A percentile compares a stretch with the other conserved stretches of the same genome.
Evolutionary conservation across 176 grass and related monocot genomes (phyloP).

Genomic region (Oryza brachyantha): DNA sequence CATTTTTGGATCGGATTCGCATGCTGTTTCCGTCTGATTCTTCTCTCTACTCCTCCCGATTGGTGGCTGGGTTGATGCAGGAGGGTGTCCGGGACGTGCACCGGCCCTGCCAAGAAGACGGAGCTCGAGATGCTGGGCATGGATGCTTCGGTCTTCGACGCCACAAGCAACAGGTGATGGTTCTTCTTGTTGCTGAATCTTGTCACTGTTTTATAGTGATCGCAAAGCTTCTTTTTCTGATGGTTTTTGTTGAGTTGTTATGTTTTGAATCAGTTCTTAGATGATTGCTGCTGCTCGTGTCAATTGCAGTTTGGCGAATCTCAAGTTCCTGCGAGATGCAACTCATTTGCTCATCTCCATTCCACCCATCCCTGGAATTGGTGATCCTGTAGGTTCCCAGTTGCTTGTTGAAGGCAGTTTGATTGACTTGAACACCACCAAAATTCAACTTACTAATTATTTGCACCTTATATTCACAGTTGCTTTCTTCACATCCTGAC

Average conservation of each 20-base stretch:
- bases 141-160: conserved; percentile 61
- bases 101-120: conserved; percentile 43
- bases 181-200: not conserved
- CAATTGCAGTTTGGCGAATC: conserved; percentile 38
- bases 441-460: not conserved
- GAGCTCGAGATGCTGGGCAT: conserved; percentile 62
- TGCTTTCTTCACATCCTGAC: conserved; percentile 47
- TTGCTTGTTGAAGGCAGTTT: not conserved
- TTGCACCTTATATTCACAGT: conserved; percentile 42
- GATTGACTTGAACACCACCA: not conserved
- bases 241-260: no score
- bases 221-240: no score
- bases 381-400: conserved; percentile 66
- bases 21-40: not conserved
- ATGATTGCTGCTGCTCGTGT: not conserved
- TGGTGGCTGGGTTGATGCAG: conserved; percentile 24
- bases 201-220: no score
- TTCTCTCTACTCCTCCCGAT: not conserved
- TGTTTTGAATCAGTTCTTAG: not conserved
- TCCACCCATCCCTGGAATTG: conserved; percentile 56
- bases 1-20: not conserved
- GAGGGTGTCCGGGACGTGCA: conserved; percentile 69
- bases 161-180: conserved; percentile 38
- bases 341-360: conserved; percentile 73
- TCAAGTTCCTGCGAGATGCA: conserved; percentile 45